These are phyloP conservation scores for Wickerhamiella siamensis DNA, from an alignment of 805 yeast species.

Conservation along the genomic window DNA sequence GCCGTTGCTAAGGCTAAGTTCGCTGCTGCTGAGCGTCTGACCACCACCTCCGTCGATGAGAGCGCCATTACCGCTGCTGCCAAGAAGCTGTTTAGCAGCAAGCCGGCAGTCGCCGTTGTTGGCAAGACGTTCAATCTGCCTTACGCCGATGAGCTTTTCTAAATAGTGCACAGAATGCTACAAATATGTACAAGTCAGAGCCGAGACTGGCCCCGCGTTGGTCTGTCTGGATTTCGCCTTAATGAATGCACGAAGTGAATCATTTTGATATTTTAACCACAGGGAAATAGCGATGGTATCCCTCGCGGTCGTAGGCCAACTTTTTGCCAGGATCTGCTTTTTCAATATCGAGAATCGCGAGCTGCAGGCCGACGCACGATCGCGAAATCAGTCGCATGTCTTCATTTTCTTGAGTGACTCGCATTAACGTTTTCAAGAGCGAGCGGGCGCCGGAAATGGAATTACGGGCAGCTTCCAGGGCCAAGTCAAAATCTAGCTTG, in stretches of 20 bases:
- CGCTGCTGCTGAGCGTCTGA: slow-evolving; percentile 34
- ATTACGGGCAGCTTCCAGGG: slow-evolving; percentile 16
- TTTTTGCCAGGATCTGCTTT: slow-evolving; percentile 5
- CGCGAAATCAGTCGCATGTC: slow-evolving; percentile 15
- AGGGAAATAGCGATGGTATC: slow-evolving; percentile 37
- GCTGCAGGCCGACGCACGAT: slow-evolving; percentile 13
- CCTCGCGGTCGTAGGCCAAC: slow-evolving; percentile 22
- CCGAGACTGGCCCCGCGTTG: neutral
- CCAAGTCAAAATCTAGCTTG: slow-evolving; percentile 13
- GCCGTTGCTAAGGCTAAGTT: slow-evolving; percentile 48
- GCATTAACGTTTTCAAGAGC: slow-evolving; percentile 11
- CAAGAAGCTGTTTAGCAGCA: slow-evolving; percentile 28
- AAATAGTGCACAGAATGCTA: slow-evolving; percentile 7
- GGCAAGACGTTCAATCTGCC: slow-evolving; percentile 84
- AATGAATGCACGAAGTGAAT: too few relatives aligned
- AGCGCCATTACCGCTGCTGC: slow-evolving; percentile 25
- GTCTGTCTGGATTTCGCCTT: too few relatives aligned
- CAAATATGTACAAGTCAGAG: neutral
- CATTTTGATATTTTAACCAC: slow-evolving; percentile 14
- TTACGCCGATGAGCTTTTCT: slow-evolving; percentile 73
- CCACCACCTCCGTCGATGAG: slow-evolving; percentile 25
- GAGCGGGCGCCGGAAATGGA: slow-evolving; percentile 10
- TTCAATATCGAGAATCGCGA: slow-evolving; percentile 11
- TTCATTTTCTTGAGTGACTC: slow-evolving; percentile 11
- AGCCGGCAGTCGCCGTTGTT: slow-evolving; percentile 73